These are phyloP conservation scores for Cyclostephanos tholiformis DNA, from an alignment of 108 stramenopile genomes.

Conservation along the genomic window DNA sequence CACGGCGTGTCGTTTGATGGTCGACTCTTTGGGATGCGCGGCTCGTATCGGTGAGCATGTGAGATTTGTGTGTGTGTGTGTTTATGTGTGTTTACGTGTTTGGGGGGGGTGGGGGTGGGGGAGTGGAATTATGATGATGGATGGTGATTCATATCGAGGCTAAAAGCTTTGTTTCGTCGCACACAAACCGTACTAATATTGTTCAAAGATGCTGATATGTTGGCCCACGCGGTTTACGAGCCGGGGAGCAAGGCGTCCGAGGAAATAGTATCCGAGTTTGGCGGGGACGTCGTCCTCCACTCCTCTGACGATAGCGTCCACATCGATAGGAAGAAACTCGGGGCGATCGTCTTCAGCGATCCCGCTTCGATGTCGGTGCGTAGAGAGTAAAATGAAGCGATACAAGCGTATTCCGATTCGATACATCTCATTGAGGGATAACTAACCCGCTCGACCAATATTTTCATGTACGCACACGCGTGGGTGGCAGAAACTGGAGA, in stretches of 20 bases:
- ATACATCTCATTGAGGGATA: too few species aligned
- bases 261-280: constrained; percentile 67
- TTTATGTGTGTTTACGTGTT: too few species aligned
- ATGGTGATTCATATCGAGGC: too few species aligned
- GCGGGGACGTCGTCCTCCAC: constrained; percentile 49
- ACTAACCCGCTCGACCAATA: neutral
- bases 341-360: constrained; percentile 79
- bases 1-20: constrained; percentile 69
- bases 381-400: too few species aligned
- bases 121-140: too few species aligned
- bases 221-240: constrained; percentile 75
- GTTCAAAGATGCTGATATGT: constrained; percentile 73
- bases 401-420: too few species aligned
- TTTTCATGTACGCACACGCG: neutral
- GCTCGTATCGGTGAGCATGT: constrained; percentile 52
- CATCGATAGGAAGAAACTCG: constrained; percentile 70
- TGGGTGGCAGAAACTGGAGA: constrained; percentile 56
- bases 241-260: constrained; percentile 62
- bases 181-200: too few species aligned
- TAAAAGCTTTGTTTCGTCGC: neutral
- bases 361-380: constrained; percentile 60
- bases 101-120: too few species aligned
- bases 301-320: constrained; percentile 19
- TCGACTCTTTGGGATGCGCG: constrained; percentile 55
- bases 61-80: too few species aligned